These are phyloP conservation scores for Lyophyllum shimeji DNA, from an alignment of 768 basidiomycete genomes.

Conservation along the genomic window DNA sequence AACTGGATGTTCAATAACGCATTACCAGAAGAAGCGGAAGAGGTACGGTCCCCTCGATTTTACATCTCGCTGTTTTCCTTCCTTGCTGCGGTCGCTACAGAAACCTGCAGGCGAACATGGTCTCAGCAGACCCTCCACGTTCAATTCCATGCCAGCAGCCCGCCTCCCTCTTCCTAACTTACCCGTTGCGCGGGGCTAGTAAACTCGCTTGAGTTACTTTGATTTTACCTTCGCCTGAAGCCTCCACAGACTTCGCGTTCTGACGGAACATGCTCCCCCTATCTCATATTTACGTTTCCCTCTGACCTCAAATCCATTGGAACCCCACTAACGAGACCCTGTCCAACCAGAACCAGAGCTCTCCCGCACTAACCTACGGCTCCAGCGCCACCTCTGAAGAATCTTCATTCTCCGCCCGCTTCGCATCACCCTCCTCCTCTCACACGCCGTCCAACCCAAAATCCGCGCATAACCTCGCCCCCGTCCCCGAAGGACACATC, in stretches of 20 bases:
- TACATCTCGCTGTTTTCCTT: neutral
- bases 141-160: neutral
- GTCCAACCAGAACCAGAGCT: slow-evolving; percentile 15
- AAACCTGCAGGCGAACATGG: neutral
- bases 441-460: slow-evolving; percentile 12
- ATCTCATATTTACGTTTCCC: neutral
- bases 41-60: slow-evolving; percentile 24
- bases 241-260: neutral
- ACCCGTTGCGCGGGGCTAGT: neutral
- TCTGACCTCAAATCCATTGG: neutral
- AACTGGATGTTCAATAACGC: slow-evolving; percentile 74
- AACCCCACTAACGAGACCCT: slow-evolving; percentile 1
- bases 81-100: neutral
- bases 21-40: slow-evolving; percentile 56
- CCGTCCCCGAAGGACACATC: slow-evolving; percentile 6
- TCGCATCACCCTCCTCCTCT: slow-evolving; percentile 19
- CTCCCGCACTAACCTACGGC: slow-evolving; percentile 32
- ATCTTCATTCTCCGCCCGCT: slow-evolving; percentile 25
- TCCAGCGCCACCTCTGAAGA: slow-evolving; percentile 36
- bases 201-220: neutral
- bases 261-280: neutral
- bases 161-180: neutral
- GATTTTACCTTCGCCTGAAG: neutral
- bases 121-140: neutral
- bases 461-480: slow-evolving; percentile 11